These are phyloP conservation scores for Solanum lignicaule DNA, from an alignment of 257 asterid species.

Conservation along the genomic window DNA sequence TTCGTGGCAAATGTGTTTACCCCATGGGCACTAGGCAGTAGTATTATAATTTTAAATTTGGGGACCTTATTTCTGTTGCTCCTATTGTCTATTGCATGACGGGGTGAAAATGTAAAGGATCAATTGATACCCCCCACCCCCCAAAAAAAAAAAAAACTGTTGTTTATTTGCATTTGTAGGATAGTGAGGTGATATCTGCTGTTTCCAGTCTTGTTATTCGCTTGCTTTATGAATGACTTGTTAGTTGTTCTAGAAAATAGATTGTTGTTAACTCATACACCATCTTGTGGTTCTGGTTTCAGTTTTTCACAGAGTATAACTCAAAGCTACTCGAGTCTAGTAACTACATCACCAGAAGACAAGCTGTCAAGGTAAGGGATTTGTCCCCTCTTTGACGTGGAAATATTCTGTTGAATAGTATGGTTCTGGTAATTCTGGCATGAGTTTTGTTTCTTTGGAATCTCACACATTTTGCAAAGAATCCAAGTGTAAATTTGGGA, in stretches of 20 bases:
- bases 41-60: not conserved
- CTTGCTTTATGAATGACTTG: not conserved
- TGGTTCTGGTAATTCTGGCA: not conserved
- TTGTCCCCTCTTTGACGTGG: not conserved
- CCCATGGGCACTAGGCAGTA: not conserved
- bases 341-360: constrained; percentile 85
- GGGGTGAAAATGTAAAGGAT: too few species aligned
- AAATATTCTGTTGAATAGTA: not conserved
- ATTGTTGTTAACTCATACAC: not conserved
- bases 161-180: not conserved
- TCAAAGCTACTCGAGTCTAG: constrained; percentile 73
- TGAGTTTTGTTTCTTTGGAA: not conserved
- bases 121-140: too few species aligned
- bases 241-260: not conserved
- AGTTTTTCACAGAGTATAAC: constrained; percentile 87
- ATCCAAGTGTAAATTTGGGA: not conserved
- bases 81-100: not conserved
- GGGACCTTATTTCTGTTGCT: not conserved
- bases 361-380: constrained; percentile 65
- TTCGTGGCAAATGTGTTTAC: not conserved
- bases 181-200: not conserved
- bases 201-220: not conserved
- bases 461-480: not conserved
- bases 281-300: constrained; percentile 1
- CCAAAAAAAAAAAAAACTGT: not conserved